Evolutionary conservation across 2,329 filamentous ascomycete genomes (phyloP), one percentile per base, ranked within the genome.

Genomic region (Trichophyton equinum): DNA sequence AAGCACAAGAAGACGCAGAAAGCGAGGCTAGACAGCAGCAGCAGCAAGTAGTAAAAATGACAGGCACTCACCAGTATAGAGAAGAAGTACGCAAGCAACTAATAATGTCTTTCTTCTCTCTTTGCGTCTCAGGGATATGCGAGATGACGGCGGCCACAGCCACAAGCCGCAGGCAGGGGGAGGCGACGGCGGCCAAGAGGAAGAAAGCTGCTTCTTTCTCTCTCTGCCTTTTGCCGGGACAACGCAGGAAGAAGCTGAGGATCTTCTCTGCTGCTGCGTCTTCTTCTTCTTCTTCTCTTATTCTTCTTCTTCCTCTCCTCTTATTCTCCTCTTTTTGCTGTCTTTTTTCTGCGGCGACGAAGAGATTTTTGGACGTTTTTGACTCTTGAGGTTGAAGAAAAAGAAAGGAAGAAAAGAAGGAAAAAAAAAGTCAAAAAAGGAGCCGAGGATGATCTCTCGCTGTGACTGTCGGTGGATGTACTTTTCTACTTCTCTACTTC

Each of bases 101-200:
- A 27, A 3, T 27, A 27, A 27, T 27, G 25, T 27, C 4, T 3
- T 27, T 27, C 4, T 3, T 27, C 25, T 27, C 3, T 27, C 27
- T 27, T 27, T n/a, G 27, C 27, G 27, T 27, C 27, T 27, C 22
- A 22, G 46, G n/a, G 46, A 49, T 53, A 53, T 53, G 49, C 49
- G 49, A 53, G 49, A 53, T 53, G 49, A 53, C 22, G 49, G 15
- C 13, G 49, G 49, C 22, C 49, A 53, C 49, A 53, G 49, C 49
- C 49, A 53, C 49, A 53, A 30, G 49, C 18, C 11, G 22, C 49
- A 53, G 30, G 22, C n/a, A n/a, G n/a, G n/a, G 22, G 40, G 40
- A 15, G 40, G 15, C 15, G 40, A 44, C 4, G 40, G n/a, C 13
- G 40, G 13, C 40, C 1, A 44, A 44, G 40, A 44, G 40, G 40